A percentile compares a stretch with the other conserved stretches of the same genome.
Evolutionary conservation across 2,329 filamentous ascomycete genomes (phyloP).

Genomic region (Penicillium frequentans): DNA sequence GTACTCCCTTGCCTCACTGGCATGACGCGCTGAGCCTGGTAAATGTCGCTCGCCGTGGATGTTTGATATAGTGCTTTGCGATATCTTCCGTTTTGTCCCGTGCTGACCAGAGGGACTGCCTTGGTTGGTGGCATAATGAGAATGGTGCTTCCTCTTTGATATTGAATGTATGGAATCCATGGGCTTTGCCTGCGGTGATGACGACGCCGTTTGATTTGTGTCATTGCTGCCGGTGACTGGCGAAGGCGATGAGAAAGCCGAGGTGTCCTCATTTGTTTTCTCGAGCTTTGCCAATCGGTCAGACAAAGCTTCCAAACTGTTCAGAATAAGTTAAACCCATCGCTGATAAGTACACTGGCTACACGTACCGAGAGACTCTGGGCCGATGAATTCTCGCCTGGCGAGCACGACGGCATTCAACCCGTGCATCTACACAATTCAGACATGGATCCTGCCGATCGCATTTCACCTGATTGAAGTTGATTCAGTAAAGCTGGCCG

Average conservation of each 20-base stretch:
- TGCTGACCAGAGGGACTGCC: background rate
- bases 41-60: conserved; percentile 12
- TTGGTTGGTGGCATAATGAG: background rate
- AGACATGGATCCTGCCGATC: conserved; percentile 45
- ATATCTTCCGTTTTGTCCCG: conserved; percentile 12
- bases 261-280: conserved; percentile 7
- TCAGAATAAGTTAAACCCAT: background rate
- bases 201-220: background rate
- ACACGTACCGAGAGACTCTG: conserved; percentile 20
- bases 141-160: conserved; percentile 15
- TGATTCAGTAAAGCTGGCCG: background rate
- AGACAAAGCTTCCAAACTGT: conserved; percentile 18
- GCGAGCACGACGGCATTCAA: conserved; percentile 34
- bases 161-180: background rate
- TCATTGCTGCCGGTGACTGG: conserved; percentile 5
- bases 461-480: conserved; percentile 41
- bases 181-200: conserved; percentile 9
- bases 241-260: conserved; percentile 9
- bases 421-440: conserved; percentile 45
- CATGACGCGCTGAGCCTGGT: conserved; percentile 19
- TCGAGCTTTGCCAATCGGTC: conserved; percentile 22
- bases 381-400: conserved; percentile 22
- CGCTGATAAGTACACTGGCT: background rate
- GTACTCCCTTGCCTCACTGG: conserved; percentile 22
- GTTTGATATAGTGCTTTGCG: conserved; percentile 8